These are phyloP conservation scores for Clarkia xantiana DNA, from an alignment of 345 rosid species.

Conservation along the genomic window DNA sequence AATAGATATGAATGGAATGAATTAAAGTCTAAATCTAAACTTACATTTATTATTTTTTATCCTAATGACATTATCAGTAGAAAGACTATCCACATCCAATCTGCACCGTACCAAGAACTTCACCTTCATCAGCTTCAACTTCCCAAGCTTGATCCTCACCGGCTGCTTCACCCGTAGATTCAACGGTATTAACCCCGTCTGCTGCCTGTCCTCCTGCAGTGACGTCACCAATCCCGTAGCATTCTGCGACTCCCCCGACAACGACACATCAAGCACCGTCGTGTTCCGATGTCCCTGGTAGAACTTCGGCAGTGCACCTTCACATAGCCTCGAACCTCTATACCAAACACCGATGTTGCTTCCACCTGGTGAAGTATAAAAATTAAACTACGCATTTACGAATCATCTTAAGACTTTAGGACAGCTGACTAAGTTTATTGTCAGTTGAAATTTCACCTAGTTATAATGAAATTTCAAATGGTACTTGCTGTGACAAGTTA, in stretches of 20 bases:
- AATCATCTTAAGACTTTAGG: no score
- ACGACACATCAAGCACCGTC: conserved; percentile 37
- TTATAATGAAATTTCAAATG: no score
- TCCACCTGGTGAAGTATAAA: no score
- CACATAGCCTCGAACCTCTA: conserved; percentile 31
- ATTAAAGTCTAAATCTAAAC: conserved; percentile 41
- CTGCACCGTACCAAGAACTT: conserved; percentile 48
- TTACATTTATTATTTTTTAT: conserved; percentile 49
- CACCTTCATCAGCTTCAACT: conserved; percentile 48
- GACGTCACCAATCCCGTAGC: conserved; percentile 23
- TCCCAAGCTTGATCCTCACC: conserved; percentile 65
- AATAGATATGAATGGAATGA: not conserved
- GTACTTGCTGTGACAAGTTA: no score
- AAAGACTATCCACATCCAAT: conserved; percentile 34
- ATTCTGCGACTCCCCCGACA: conserved; percentile 44
- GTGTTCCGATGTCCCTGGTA: conserved; percentile 88
- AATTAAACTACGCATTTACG: no score
- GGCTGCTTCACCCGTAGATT: conserved; percentile 58
- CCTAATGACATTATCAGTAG: conserved; percentile 26
- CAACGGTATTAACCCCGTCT: conserved; percentile 47
- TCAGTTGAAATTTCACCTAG: no score
- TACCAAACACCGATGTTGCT: conserved; percentile 54
- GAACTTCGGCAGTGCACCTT: conserved; percentile 72
- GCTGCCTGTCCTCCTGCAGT: conserved; percentile 27
- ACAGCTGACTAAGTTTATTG: no score